These are phyloP conservation scores for Lipomyces kockii DNA, from an alignment of 805 yeast genomes.

Conservation along the genomic window DNA sequence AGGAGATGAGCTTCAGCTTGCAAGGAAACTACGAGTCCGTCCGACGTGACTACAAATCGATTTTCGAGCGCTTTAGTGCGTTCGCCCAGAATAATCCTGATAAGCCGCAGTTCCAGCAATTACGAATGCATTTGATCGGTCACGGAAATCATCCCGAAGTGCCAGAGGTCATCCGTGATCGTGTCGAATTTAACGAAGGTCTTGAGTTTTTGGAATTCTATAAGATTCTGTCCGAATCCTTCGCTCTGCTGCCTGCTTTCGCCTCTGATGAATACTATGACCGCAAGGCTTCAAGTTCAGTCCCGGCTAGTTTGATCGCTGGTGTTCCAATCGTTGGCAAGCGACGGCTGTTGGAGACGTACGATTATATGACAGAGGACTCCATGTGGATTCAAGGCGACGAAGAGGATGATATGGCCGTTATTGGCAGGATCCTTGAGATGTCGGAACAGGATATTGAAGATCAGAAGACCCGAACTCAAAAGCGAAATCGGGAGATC, in stretches of 20 bases:
- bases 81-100: constrained; percentile 23
- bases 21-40: constrained; percentile 37
- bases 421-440: constrained; percentile 27
- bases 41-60: constrained; percentile 34
- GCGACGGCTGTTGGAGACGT: constrained; percentile 28
- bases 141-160: constrained; percentile 34
- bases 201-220: constrained; percentile 34
- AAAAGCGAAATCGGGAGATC: constrained; percentile 20
- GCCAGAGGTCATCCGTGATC: constrained; percentile 23
- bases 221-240: constrained; percentile 30
- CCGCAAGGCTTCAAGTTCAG: constrained; percentile 36
- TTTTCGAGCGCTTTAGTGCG: constrained; percentile 29
- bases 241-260: constrained; percentile 35
- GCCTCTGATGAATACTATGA: constrained; percentile 35
- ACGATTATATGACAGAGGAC: constrained; percentile 34
- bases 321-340: constrained; percentile 36
- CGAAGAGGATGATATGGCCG: constrained; percentile 34
- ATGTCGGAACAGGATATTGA: constrained; percentile 28
- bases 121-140: constrained; percentile 35
- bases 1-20: constrained; percentile 31
- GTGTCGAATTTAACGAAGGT: constrained; percentile 35
- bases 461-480: constrained; percentile 24
- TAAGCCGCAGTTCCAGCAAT: constrained; percentile 20
- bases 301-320: constrained; percentile 36
- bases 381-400: constrained; percentile 35